Percentiles rank a stretch among this genome's conserved stretches.
Evolutionary conservation across 176 grass and related monocot species (phyloP).

Genomic region (Alopecurus myosuroides): DNA sequence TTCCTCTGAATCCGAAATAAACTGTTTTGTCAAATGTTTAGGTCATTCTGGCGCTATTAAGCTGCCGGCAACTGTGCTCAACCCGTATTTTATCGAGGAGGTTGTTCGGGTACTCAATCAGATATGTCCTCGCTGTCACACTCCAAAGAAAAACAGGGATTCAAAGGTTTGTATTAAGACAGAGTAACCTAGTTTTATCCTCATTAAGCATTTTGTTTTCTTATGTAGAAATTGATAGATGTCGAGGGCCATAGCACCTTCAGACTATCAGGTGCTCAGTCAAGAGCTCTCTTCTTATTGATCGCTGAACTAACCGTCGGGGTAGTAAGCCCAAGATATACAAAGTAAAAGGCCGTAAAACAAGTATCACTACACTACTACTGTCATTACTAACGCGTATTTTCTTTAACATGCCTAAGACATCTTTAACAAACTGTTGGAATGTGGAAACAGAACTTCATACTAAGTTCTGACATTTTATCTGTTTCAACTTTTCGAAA

Average conservation of each 20-base stretch:
- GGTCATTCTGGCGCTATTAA: slow-evolving; percentile 82
- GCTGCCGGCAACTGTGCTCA: slow-evolving; percentile 62
- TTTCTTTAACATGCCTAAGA: neutral
- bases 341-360: neutral
- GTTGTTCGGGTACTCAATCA: slow-evolving; percentile 86
- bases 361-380: neutral
- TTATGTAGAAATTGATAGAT: neutral
- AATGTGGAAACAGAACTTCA: neutral
- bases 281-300: neutral
- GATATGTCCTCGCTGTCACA: slow-evolving; percentile 74
- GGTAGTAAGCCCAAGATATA: neutral
- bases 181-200: slow-evolving; percentile 11
- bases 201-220: slow-evolving; percentile 2
- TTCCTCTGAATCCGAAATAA: slow-evolving; percentile 3
- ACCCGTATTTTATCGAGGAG: slow-evolving; percentile 68
- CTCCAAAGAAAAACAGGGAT: slow-evolving; percentile 45
- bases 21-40: slow-evolving; percentile 35
- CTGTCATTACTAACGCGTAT: neutral
- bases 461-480: neutral
- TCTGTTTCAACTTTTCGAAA: slow-evolving; percentile 19
- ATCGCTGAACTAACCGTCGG: neutral
- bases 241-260: neutral
- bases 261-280: neutral
- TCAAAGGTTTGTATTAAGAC: slow-evolving; percentile 48
- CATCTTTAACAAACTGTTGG: neutral